phyloP scores from a whole-genome alignment of 1,284 basidiomycete genomes.

The Vanrija sp. region DNA sequence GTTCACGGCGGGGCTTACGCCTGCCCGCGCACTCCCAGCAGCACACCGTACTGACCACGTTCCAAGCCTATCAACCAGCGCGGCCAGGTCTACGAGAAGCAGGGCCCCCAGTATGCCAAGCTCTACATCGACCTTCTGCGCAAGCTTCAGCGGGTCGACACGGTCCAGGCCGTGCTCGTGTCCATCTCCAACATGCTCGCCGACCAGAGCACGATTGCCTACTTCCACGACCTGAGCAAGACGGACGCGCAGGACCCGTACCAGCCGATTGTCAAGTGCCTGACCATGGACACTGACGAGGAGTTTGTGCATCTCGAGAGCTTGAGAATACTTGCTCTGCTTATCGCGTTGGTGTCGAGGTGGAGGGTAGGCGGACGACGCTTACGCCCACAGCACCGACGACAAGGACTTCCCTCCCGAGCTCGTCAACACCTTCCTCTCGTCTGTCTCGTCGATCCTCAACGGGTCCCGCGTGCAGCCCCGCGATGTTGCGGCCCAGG shows the following conservation, averaged over 20 bases:
- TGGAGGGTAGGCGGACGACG: background rate
- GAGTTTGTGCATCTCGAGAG: constrained; percentile 90
- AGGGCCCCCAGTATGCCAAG: constrained; percentile 76
- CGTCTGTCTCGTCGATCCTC: constrained; percentile 61
- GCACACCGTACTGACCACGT: background rate
- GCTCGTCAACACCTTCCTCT: constrained; percentile 64
- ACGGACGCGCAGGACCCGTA: constrained; percentile 70
- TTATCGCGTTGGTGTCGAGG: constrained; percentile 60
- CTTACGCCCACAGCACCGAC: constrained; percentile 35
- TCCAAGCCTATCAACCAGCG: constrained; percentile 62
- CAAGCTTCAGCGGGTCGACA: constrained; percentile 88
- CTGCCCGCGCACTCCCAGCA: too few relatives aligned
- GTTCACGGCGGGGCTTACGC: background rate
- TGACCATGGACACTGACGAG: constrained; percentile 70
- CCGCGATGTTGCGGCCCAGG: constrained; percentile 85
- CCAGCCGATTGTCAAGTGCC: constrained; percentile 72
- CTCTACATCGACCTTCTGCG: constrained; percentile 87
- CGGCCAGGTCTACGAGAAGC: constrained; percentile 68
- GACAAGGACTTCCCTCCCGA: constrained; percentile 53
- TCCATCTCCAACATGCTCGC: constrained; percentile 84
- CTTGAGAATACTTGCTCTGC: constrained; percentile 78
- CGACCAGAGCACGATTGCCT: constrained; percentile 52
- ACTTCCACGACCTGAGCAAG: constrained; percentile 55
- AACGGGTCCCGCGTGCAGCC: constrained; percentile 56
- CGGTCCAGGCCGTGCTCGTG: constrained; percentile 88